Evolutionary conservation across 345 rosid genomes (phyloP).

Genomic region (Citrus trifoliata): DNA sequence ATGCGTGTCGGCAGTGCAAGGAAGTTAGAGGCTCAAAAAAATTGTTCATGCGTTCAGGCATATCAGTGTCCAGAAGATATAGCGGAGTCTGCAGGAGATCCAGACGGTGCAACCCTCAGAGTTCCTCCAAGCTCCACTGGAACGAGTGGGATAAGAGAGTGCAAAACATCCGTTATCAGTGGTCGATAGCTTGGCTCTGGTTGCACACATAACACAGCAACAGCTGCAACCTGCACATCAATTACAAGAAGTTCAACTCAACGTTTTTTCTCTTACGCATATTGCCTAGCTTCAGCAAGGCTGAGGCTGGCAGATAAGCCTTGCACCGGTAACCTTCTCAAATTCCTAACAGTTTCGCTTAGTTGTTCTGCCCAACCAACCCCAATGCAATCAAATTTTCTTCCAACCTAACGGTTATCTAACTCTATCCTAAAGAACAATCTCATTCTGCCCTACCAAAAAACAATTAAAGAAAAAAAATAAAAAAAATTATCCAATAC

Average conservation of each 20-base stretch:
- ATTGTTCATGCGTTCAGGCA: neutral
- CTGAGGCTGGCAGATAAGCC: neutral
- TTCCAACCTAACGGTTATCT: neutral
- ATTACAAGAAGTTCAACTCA: neutral
- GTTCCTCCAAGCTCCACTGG: constrained; percentile 90
- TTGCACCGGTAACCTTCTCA: neutral
- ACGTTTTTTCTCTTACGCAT: neutral
- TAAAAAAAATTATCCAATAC: neutral
- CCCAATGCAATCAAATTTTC: neutral
- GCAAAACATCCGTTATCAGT: constrained; percentile 78
- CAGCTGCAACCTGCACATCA: constrained; percentile 82
- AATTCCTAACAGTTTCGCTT: neutral
- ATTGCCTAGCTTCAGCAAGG: neutral
- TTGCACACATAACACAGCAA: constrained; percentile 89
- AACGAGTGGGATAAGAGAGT: constrained; percentile 82
- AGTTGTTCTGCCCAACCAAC: neutral
- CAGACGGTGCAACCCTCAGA: constrained; percentile 37
- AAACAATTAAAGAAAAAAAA: neutral
- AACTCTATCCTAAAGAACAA: neutral
- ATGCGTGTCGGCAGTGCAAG: neutral
- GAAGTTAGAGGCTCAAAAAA: neutral
- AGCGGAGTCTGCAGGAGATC: neutral
- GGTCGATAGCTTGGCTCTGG: constrained; percentile 95
- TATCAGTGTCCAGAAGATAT: neutral
- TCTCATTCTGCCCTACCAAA: neutral